Percentiles rank a stretch among this genome's conserved stretches.
These are phyloP conservation scores for Trametes pubescens DNA, from an alignment of 1,284 basidiomycete genomes.

Conservation along the genomic window DNA sequence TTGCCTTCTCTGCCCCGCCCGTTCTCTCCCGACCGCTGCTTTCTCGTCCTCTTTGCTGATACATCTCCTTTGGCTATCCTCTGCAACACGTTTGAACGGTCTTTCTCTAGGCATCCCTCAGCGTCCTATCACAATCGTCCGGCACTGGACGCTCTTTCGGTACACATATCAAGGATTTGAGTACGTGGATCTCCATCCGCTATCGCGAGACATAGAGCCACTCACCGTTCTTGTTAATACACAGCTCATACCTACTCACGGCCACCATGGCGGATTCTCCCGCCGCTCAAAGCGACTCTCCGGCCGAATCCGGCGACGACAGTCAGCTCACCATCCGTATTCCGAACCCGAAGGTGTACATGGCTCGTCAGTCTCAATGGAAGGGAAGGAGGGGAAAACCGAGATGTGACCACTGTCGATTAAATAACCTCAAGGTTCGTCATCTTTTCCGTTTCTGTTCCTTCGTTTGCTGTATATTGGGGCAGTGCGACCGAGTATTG, in stretches of 20 bases:
- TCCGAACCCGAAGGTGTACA: slow-evolving; percentile 49
- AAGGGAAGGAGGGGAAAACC: slow-evolving; percentile 76
- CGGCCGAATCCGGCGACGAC: slow-evolving; percentile 60
- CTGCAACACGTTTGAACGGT: not conserved
- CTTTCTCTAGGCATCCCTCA: slow-evolving; percentile 1
- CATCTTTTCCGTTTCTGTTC: slow-evolving; percentile 15
- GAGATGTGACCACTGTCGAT: slow-evolving; percentile 73
- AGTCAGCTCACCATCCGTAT: slow-evolving; percentile 70
- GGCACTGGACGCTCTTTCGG: slow-evolving; percentile 7
- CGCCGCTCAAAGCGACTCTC: slow-evolving; percentile 55
- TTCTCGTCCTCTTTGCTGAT: not conserved
- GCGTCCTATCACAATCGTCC: slow-evolving; percentile 24
- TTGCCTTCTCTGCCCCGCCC: slow-evolving; percentile 12
- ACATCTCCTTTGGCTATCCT: not conserved
- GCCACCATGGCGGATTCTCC: slow-evolving; percentile 43
- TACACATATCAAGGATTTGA: not conserved
- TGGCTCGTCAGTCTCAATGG: slow-evolving; percentile 67
- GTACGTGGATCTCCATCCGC: not conserved
- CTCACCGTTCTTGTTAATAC: not conserved
- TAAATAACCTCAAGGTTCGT: slow-evolving; percentile 73
- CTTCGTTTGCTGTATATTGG: slow-evolving; percentile 8
- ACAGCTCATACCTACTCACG: not conserved
- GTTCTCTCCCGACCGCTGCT: not conserved
- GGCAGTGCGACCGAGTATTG: slow-evolving; percentile 72
- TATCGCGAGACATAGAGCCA: not conserved